Percentiles rank a stretch among this genome's conserved stretches.
Conservation (phyloP, 768 basidiomycete species). For the Boletus rubescentipes region DNA sequence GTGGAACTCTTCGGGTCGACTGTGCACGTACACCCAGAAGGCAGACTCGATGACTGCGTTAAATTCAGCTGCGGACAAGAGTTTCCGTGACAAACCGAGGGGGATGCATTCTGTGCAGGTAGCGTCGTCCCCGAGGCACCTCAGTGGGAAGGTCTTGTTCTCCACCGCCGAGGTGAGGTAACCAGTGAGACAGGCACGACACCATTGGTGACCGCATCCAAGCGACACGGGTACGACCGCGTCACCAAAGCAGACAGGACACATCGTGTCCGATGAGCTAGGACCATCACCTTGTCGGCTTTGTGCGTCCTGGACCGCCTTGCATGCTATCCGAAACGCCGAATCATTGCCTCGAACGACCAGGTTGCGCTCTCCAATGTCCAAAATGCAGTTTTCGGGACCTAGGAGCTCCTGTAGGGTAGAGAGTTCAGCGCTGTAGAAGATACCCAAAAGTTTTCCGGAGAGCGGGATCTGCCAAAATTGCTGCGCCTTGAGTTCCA, state of each 20-base stretch:
- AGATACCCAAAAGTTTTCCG: conserved; percentile 43
- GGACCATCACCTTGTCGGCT: conserved; percentile 30
- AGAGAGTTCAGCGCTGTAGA: conserved; percentile 47
- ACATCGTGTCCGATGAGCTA: conserved; percentile 32
- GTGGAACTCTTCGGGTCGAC: conserved; percentile 59
- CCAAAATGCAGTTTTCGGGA: conserved; percentile 52
- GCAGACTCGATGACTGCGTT: conserved; percentile 56
- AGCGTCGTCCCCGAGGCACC: conserved; percentile 65
- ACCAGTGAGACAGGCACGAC: conserved; percentile 55
- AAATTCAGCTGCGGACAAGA: conserved; percentile 55
- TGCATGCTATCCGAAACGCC: conserved; percentile 34
- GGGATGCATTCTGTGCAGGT: conserved; percentile 59
- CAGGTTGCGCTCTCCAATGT: conserved; percentile 43
- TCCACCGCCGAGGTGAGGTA: conserved; percentile 61
- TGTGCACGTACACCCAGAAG: conserved; percentile 59
- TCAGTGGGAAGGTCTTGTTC: conserved; percentile 65
- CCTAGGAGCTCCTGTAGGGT: conserved; percentile 52
- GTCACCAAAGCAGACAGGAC: conserved; percentile 71
- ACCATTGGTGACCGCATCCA: conserved; percentile 68
- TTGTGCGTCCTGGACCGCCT: conserved; percentile 42
- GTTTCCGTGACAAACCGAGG: conserved; percentile 45
- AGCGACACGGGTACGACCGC: conserved; percentile 52
- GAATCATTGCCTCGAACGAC: conserved; percentile 55
- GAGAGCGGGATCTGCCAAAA: conserved; percentile 47
- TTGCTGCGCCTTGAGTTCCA: conserved; percentile 42